Conservation (phyloP, 345 rosid species). For the Ailanthus altissimus region DNA sequence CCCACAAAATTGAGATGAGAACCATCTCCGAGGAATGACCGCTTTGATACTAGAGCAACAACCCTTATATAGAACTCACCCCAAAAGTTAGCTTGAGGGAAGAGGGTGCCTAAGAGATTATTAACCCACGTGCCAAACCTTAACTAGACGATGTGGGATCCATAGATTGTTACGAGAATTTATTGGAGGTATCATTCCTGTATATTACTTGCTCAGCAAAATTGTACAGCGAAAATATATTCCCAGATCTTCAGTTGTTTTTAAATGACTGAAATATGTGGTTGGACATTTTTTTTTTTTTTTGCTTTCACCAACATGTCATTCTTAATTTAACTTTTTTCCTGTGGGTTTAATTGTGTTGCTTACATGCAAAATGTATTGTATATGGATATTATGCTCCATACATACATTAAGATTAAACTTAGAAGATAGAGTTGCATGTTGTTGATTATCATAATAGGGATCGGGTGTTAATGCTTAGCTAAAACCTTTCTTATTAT, state of each 20-base stretch:
- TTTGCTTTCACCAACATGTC: not conserved
- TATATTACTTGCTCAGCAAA: not conserved
- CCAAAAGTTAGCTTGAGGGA: no score
- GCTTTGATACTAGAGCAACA: no score
- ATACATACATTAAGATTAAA: no score
- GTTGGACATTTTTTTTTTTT: not conserved
- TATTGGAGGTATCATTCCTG: not conserved
- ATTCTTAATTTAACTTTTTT: not conserved
- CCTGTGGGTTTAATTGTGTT: not conserved
- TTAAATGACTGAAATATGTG: not conserved
- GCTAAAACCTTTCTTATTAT: no score
- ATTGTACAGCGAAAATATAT: not conserved
- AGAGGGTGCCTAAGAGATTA: no score
- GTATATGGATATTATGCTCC: not conserved
- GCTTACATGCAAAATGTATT: not conserved
- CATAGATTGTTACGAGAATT: no score
- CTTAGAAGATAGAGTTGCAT: not conserved
- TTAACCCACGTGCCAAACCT: no score
- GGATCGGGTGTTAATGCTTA: no score
- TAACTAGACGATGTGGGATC: no score
- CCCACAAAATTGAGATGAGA: no score
- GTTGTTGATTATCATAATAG: not conserved
- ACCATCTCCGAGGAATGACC: no score
- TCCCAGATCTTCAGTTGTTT: not conserved
- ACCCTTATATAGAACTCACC: no score